A percentile compares a stretch with the other conserved stretches of the same genome.
phyloP scores from a whole-genome alignment of 495 filamentous ascomycete genomes.

The Aspergillus saccharolyticus region DNA sequence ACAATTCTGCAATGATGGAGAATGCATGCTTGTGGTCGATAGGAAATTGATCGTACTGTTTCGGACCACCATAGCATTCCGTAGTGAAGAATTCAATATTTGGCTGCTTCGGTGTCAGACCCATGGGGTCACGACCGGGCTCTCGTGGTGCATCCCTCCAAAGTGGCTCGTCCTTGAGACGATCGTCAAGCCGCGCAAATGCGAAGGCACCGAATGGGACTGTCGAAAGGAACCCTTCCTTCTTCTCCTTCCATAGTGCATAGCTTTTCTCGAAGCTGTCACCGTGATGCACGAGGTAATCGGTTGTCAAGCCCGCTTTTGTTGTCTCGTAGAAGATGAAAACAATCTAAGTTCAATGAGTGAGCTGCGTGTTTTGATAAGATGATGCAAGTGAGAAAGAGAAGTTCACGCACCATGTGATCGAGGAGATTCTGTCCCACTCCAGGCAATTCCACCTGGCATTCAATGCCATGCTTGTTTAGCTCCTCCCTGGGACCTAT shows the following conservation, averaged over 20 bases:
- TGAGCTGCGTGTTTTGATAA: background rate
- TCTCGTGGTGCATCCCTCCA: constrained; percentile 37
- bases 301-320: constrained; percentile 38
- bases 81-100: constrained; percentile 50
- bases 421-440: constrained; percentile 55
- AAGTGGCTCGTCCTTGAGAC: constrained; percentile 39
- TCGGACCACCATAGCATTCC: constrained; percentile 49
- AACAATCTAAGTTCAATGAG: constrained; percentile 21
- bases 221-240: constrained; percentile 44
- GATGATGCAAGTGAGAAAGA: too few relatives aligned
- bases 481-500: constrained; percentile 50
- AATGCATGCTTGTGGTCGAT: constrained; percentile 40
- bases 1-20: constrained; percentile 37
- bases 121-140: constrained; percentile 49
- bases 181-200: constrained; percentile 47
- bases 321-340: constrained; percentile 49
- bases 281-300: constrained; percentile 34
- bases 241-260: constrained; percentile 44
- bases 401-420: constrained; percentile 36
- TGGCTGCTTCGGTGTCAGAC: constrained; percentile 42
- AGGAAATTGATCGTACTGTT: constrained; percentile 44
- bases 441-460: constrained; percentile 44
- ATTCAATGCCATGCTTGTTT: constrained; percentile 40
- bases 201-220: constrained; percentile 53
- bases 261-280: constrained; percentile 37